Percentiles rank a stretch among this genome's conserved stretches.
Evolutionary conservation across 2,329 filamentous ascomycete genomes (phyloP).

Genomic region (Botrytis galanthina): DNA sequence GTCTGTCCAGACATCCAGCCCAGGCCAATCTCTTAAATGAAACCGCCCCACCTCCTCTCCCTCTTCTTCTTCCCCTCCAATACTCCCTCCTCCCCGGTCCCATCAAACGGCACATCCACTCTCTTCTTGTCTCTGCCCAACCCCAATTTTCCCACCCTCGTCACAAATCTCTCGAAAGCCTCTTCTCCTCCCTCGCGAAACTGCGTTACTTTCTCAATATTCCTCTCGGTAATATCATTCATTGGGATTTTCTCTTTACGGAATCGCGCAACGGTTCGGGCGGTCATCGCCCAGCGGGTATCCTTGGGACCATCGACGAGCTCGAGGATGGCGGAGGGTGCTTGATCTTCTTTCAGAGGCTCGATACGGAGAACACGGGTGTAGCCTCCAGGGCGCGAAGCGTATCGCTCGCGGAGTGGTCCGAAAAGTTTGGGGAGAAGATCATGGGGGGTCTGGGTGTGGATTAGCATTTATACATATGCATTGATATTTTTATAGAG

Average conservation of each 20-base stretch:
- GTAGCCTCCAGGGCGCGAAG: conserved; percentile 82
- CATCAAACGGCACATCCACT: conserved; percentile 29
- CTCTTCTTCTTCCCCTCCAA: conserved; percentile 12
- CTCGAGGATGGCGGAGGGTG: conserved; percentile 85
- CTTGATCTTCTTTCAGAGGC: conserved; percentile 83
- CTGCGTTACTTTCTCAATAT: conserved; percentile 78
- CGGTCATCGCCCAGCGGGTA: conserved; percentile 92
- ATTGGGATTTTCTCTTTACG: conserved; percentile 54
- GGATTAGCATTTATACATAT: conserved; percentile 16
- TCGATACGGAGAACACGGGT: conserved; percentile 92
- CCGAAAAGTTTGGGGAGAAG: conserved; percentile 86
- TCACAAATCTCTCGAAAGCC: conserved; percentile 65
- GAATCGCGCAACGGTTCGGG: conserved; percentile 72
- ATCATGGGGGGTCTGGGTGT: conserved; percentile 59
- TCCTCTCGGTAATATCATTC: conserved; percentile 71
- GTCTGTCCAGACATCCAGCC: conserved; percentile 4
- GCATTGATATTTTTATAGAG: neutral
- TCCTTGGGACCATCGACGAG: conserved; percentile 93
- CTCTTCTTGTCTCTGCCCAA: conserved; percentile 38
- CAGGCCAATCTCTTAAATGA: conserved; percentile 8
- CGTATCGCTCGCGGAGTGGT: conserved; percentile 76
- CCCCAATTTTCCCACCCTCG: conserved; percentile 41
- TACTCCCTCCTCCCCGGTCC: conserved; percentile 10
- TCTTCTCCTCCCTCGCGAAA: conserved; percentile 66
- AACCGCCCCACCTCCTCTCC: conserved; percentile 20